These are phyloP conservation scores for Ettlia oleoabundans DNA, from an alignment of 139 green algal species.

Conservation along the genomic window DNA sequence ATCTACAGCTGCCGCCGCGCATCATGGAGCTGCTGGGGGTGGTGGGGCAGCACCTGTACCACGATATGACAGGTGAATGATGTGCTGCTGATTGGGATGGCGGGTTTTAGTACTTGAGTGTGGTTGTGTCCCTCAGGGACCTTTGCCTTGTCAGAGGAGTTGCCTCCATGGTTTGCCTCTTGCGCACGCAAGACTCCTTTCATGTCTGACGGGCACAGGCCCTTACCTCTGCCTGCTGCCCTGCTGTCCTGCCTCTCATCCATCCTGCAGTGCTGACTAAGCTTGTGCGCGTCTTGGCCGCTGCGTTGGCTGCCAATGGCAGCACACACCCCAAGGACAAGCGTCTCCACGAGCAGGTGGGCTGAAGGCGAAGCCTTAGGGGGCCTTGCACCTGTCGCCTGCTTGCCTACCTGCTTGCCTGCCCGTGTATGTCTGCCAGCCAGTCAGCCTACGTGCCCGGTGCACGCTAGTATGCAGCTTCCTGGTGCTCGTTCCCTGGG, in stretches of 20 bases:
- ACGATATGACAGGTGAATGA: conserved; percentile 27
- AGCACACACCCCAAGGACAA: not conserved
- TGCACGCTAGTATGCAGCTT: too few relatives aligned
- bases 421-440: too few relatives aligned
- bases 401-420: not conserved
- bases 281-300: conserved; percentile 12
- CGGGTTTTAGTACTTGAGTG: too few relatives aligned
- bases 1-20: conserved; percentile 9
- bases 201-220: too few relatives aligned
- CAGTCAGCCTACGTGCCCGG: too few relatives aligned
- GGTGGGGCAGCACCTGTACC: conserved; percentile 42
- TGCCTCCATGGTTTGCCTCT: too few relatives aligned
- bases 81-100: not conserved
- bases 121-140: not conserved
- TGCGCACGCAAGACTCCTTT: too few relatives aligned
- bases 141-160: not conserved
- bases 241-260: not conserved
- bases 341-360: conserved; percentile 24
- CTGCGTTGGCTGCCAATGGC: not conserved
- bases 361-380: too few relatives aligned
- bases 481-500: too few relatives aligned
- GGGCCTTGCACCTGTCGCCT: too few relatives aligned
- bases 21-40: conserved; percentile 49
- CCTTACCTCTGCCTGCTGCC: not conserved
- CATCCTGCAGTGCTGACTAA: conserved; percentile 27